These are phyloP conservation scores for Xerocomus potaroensis DNA, from an alignment of 768 basidiomycete genomes.

Conservation along the genomic window DNA sequence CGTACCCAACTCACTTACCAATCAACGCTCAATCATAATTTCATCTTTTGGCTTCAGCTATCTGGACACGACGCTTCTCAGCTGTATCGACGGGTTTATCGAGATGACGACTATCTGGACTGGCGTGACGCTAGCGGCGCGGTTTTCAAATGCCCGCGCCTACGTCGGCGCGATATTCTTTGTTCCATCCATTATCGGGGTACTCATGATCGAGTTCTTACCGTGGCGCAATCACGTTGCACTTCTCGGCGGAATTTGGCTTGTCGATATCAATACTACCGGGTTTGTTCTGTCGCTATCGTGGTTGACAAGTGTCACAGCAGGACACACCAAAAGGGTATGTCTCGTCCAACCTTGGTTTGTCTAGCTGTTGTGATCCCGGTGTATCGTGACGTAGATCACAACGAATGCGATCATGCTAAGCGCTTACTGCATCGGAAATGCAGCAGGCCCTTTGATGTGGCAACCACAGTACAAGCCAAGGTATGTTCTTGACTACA, in stretches of 20 bases:
- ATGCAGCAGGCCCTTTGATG: conserved; percentile 73
- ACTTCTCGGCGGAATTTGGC: conserved; percentile 45
- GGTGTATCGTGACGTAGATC: conserved; percentile 9
- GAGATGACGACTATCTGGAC: conserved; percentile 69
- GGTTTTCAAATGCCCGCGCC: conserved; percentile 54
- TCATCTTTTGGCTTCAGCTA: conserved; percentile 60
- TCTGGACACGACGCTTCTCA: conserved; percentile 65
- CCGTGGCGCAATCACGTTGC: conserved; percentile 67
- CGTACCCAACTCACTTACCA: conserved; percentile 63
- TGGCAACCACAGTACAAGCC: conserved; percentile 68
- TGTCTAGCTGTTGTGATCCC: background rate
- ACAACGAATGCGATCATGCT: conserved; percentile 66
- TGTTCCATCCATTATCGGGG: conserved; percentile 61
- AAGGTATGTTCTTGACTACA: conserved; percentile 37
- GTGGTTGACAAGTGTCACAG: conserved; percentile 63
- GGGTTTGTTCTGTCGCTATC: conserved; percentile 58
- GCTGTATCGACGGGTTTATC: conserved; percentile 60
- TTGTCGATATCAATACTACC: conserved; percentile 45
- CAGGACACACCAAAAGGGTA: conserved; percentile 70
- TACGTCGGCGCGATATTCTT: conserved; percentile 59
- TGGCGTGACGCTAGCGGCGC: conserved; percentile 56
- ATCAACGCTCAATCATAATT: conserved; percentile 63
- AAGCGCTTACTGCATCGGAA: conserved; percentile 63
- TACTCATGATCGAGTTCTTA: conserved; percentile 57
- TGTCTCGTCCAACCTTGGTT: conserved; percentile 31